These are phyloP conservation scores for Geotrichum europaeum DNA, from an alignment of 1,139 yeast species.

Conservation along the genomic window DNA sequence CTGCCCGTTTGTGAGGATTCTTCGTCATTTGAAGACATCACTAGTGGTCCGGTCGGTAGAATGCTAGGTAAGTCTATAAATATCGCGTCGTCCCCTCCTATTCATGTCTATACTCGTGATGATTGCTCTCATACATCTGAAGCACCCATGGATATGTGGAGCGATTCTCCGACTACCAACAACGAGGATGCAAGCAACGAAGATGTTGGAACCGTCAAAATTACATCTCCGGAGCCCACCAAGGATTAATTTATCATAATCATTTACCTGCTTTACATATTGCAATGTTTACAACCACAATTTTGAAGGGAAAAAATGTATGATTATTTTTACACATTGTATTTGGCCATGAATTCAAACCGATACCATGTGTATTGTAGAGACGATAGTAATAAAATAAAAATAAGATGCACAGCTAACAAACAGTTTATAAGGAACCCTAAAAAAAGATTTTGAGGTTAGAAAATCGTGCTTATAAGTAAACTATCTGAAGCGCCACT, in stretches of 20 bases:
- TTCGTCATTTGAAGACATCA: background rate
- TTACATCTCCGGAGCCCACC: constrained; percentile 1
- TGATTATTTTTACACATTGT: background rate
- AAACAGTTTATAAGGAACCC: background rate
- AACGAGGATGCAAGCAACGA: constrained; percentile 5
- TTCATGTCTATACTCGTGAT: background rate
- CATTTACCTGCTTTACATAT: background rate
- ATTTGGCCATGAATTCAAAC: background rate
- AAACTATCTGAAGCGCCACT: background rate
- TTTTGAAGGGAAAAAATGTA: background rate
- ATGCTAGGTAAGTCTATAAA: background rate
- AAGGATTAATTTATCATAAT: background rate
- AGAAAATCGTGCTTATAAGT: background rate
- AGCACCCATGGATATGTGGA: constrained; percentile 7
- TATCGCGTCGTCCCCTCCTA: constrained; percentile 9
- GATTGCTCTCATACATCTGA: background rate
- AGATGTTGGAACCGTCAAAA: constrained; percentile 11
- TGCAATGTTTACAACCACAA: background rate
- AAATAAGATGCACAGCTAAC: background rate
- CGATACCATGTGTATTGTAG: background rate
- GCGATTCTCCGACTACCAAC: constrained; percentile 7
- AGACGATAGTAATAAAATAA: background rate
- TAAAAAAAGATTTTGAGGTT: background rate
- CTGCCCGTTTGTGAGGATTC: background rate
- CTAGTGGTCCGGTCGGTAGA: background rate